Evolutionary conservation across 257 asterid species (phyloP).

Genomic region (Perilla frutescens): DNA sequence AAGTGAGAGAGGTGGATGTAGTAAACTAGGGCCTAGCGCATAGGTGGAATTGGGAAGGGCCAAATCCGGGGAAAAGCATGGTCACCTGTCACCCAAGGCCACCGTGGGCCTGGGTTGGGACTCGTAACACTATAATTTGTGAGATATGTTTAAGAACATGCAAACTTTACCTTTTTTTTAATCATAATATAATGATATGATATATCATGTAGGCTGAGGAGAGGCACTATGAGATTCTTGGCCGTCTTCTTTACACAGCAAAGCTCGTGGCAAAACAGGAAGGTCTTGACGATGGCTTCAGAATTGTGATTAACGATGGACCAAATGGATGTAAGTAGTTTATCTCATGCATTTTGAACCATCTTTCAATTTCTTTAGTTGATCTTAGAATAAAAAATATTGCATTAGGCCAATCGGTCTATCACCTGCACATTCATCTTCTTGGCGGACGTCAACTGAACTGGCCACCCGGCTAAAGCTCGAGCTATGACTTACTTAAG

Average conservation of each 20-base stretch:
- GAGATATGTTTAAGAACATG: neutral
- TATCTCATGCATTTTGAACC: neutral
- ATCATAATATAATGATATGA: neutral
- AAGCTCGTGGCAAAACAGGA: constrained; percentile 90
- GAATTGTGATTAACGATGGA: constrained; percentile 90
- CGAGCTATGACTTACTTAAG: neutral
- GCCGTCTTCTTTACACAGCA: constrained; percentile 80
- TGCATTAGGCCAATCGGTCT: constrained; percentile 83
- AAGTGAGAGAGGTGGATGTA: neutral
- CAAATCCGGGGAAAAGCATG: too few relatives aligned
- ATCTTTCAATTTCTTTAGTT: constrained; percentile 13
- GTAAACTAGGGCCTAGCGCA: neutral
- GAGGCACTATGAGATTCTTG: constrained; percentile 76
- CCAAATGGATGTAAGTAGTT: constrained; percentile 73
- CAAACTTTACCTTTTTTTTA: neutral
- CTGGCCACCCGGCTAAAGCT: constrained; percentile 94
- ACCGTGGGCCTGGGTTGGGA: too few relatives aligned
- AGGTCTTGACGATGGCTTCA: constrained; percentile 86
- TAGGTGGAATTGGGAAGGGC: too few relatives aligned
- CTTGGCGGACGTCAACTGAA: constrained; percentile 96
- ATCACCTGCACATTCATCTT: constrained; percentile 92
- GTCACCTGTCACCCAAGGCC: too few relatives aligned
- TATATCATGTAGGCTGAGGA: constrained; percentile 73
- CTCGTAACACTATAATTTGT: neutral
- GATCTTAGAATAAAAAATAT: constrained; percentile 21